Evolutionary conservation across 139 green algal genomes (phyloP).

Genomic region (Chlorella vulgaris): DNA sequence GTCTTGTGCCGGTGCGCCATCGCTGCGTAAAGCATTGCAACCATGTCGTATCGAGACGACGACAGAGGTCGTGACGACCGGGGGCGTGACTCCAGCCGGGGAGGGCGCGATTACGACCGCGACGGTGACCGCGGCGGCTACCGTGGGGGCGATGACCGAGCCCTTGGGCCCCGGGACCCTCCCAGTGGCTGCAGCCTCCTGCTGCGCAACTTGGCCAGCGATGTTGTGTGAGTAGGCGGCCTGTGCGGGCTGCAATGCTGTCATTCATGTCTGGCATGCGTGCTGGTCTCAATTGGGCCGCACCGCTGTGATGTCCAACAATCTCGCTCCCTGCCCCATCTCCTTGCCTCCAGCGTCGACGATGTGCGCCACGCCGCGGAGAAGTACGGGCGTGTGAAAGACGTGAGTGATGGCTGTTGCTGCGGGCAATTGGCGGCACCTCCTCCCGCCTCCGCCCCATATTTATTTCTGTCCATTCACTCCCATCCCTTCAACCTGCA

Average conservation of each 20-base stretch:
- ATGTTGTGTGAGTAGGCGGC: not conserved
- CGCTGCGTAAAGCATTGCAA: not conserved
- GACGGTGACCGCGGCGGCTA: not conserved
- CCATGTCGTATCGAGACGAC: conserved; percentile 10
- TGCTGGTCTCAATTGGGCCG: too few species aligned
- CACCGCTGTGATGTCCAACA: not conserved
- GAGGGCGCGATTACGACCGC: not conserved
- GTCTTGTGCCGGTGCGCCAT: not conserved
- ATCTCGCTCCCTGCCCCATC: not conserved
- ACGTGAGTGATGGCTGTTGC: conserved; percentile 34
- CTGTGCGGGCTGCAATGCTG: not conserved
- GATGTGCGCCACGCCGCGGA: conserved; percentile 46
- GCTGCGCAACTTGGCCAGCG: conserved; percentile 14
- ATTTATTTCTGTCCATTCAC: not conserved
- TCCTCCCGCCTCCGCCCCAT: too few species aligned
- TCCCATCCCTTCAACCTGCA: not conserved
- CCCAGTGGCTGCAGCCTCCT: conserved; percentile 23
- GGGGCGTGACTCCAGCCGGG: too few species aligned
- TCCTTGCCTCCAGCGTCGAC: not conserved
- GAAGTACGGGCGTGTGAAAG: conserved; percentile 46
- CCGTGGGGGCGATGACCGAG: not conserved
- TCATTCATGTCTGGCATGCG: too few species aligned
- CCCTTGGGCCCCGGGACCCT: not conserved
- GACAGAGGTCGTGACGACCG: not conserved
- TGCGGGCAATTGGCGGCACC: not conserved